Percentiles rank a stretch among this genome's conserved stretches.
Evolutionary conservation across 1,139 yeast genomes (phyloP).

Genomic region (Magnusiomyces magnusii): DNA sequence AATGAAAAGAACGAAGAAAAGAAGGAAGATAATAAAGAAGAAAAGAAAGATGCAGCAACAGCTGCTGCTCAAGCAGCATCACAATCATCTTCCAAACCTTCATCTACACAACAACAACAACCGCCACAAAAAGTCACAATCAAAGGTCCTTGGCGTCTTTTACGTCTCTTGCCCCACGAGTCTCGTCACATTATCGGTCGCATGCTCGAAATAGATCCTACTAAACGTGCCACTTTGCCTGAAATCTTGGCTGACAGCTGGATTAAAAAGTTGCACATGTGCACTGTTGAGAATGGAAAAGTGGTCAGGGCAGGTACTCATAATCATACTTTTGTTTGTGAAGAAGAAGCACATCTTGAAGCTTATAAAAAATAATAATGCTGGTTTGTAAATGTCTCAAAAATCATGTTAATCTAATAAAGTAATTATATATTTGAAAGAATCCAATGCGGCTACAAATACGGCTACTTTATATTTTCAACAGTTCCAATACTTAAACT

Average conservation of each 20-base stretch:
- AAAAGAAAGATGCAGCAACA: not conserved
- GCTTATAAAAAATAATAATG: constrained; percentile 30
- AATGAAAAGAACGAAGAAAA: not conserved
- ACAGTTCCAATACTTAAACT: no score
- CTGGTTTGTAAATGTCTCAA: not conserved
- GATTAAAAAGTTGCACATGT: constrained; percentile 49
- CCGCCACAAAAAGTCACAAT: constrained; percentile 25
- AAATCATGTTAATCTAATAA: not conserved
- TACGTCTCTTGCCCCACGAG: constrained; percentile 81
- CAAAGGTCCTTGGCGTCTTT: constrained; percentile 78
- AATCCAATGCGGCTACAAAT: no score
- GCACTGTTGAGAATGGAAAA: constrained; percentile 39
- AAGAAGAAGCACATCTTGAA: constrained; percentile 41
- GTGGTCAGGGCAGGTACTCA: constrained; percentile 45
- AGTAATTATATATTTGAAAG: no score
- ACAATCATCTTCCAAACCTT: no score
- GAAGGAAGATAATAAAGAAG: not conserved
- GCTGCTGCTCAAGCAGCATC: no score
- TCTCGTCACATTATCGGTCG: constrained; percentile 68
- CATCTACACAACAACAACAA: constrained; percentile 17
- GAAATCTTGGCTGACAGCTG: constrained; percentile 66
- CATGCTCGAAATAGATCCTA: constrained; percentile 67
- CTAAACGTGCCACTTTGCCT: constrained; percentile 57
- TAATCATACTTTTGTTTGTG: constrained; percentile 47
- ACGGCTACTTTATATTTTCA: no score